Conservation (phyloP, 2,329 filamentous ascomycete species). For the Parastagonospora nodorum region DNA sequence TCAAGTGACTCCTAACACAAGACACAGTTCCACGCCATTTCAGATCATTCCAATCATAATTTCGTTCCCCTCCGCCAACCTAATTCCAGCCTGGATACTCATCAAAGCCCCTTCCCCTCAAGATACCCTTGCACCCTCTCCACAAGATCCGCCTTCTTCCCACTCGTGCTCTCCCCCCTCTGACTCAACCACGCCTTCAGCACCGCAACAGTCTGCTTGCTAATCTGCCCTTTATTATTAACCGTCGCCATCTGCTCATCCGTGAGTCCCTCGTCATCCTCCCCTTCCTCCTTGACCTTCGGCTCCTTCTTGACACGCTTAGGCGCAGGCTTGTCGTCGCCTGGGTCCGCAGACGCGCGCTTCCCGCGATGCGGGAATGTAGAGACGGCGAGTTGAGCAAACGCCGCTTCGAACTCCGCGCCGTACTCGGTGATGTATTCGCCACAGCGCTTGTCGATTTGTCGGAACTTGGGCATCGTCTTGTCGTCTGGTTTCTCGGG, state of each 20-base stretch:
- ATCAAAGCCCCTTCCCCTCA: slow-evolving; percentile 35
- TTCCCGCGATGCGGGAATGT: slow-evolving; percentile 52
- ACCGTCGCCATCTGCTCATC: slow-evolving; percentile 53
- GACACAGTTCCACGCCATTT: too few relatives aligned
- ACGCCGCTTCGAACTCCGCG: slow-evolving; percentile 66
- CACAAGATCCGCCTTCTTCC: slow-evolving; percentile 47
- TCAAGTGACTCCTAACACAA: too few relatives aligned
- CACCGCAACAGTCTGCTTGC: slow-evolving; percentile 46
- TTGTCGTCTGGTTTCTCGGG: slow-evolving; percentile 76
- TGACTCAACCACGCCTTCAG: slow-evolving; percentile 40
- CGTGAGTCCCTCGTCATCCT: slow-evolving; percentile 36
- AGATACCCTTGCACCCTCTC: slow-evolving; percentile 44
- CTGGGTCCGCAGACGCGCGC: slow-evolving; percentile 49
- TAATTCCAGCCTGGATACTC: neutral
- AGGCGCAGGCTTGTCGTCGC: slow-evolving; percentile 22
- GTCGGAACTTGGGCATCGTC: slow-evolving; percentile 80
- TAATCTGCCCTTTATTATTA: slow-evolving; percentile 51
- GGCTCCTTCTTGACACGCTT: slow-evolving; percentile 38
- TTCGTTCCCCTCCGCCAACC: too few relatives aligned
- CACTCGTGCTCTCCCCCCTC: slow-evolving; percentile 26
- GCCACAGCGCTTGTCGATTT: slow-evolving; percentile 85
- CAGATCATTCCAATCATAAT: too few relatives aligned
- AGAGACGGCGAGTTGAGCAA: slow-evolving; percentile 43
- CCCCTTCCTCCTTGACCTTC: slow-evolving; percentile 26
- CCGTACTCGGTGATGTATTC: slow-evolving; percentile 80